These are phyloP conservation scores for Oehlia diaphana DNA, from an alignment of 192 early-diverging fungal genomes.

Conservation along the genomic window DNA sequence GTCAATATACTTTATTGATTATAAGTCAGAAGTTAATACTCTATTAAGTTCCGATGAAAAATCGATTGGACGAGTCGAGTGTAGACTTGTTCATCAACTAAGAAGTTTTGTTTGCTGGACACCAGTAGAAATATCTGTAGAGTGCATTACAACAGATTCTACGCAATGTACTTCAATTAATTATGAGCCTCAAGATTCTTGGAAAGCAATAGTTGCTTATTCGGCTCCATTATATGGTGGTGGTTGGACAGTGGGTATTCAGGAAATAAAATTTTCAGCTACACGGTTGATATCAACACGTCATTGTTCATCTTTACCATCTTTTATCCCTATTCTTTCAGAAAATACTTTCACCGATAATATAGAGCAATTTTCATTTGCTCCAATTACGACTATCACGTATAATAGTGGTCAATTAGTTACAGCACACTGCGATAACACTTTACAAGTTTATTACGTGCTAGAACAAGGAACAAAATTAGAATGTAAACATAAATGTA, in stretches of 20 bases:
- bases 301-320: conserved; percentile 24
- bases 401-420: conserved; percentile 44
- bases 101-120: conserved; percentile 35
- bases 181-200: not conserved
- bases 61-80: not conserved
- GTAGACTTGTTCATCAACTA: conserved; percentile 32
- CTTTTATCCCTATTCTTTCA: conserved; percentile 5
- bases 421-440: conserved; percentile 51
- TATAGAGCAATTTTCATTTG: conserved; percentile 1
- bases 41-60: not conserved
- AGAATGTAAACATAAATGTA: conserved; percentile 38
- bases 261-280: conserved; percentile 31
- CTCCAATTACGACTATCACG: conserved; percentile 36
- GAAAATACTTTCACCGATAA: not conserved
- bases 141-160: not conserved
- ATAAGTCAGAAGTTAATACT: not conserved
- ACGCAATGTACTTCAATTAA: not conserved
- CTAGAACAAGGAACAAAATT: conserved; percentile 3
- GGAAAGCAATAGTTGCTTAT: conserved; percentile 33
- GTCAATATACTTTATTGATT: conserved; percentile 28
- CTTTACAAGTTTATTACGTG: conserved; percentile 47
- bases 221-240: conserved; percentile 32
- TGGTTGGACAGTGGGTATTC: conserved; percentile 36
- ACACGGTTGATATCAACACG: conserved; percentile 18
- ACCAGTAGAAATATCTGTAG: conserved; percentile 33